Evolutionary conservation across 163 green algal species (phyloP).

Genomic region (Coccomyxa subellipsoidea): DNA sequence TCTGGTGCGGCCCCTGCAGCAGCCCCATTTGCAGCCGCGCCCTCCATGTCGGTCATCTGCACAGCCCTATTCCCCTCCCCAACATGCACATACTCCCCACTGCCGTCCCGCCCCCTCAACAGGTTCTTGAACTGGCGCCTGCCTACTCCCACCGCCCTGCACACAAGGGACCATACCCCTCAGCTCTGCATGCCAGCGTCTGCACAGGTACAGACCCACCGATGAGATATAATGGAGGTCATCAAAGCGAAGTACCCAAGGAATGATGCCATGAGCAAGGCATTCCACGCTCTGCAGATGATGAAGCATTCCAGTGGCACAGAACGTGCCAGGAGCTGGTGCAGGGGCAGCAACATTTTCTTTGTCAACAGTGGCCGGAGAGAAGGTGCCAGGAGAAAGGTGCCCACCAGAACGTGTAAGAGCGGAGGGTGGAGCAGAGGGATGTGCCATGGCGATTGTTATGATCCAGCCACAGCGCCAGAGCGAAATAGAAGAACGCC

Average conservation of each 20-base stretch:
- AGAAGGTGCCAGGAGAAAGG: neutral
- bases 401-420: neutral
- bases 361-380: neutral
- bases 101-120: neutral
- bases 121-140: neutral
- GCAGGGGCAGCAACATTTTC: neutral
- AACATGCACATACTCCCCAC: neutral
- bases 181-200: no score
- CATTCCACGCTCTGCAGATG: no score
- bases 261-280: no score
- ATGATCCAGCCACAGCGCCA: slow-evolving; percentile 16
- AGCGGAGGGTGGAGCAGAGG: neutral
- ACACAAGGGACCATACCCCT: no score
- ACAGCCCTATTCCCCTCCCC: neutral
- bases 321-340: neutral
- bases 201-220: no score
- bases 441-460: neutral
- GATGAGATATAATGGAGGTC: no score
- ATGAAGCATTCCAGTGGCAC: no score
- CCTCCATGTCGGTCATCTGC: neutral
- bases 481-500: slow-evolving; percentile 20
- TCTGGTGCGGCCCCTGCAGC: neutral
- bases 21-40: neutral
- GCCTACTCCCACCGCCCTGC: neutral
- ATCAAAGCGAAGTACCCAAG: no score